phyloP scores from a whole-genome alignment of 2,329 filamentous ascomycete species.

The Ceratocystis cubensis region DNA sequence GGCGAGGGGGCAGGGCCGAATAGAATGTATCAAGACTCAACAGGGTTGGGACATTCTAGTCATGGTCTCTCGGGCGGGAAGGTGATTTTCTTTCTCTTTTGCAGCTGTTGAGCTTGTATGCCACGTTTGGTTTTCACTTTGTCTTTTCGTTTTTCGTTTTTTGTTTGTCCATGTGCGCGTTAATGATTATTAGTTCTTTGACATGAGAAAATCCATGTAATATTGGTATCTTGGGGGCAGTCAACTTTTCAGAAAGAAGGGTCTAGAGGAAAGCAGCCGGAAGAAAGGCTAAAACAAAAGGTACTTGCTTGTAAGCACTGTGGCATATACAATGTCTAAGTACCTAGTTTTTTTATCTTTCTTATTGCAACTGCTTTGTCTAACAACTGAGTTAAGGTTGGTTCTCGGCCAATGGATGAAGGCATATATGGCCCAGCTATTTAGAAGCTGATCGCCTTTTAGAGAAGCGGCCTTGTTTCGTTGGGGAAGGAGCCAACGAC shows the following conservation, averaged over 20 bases:
- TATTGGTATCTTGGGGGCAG: not conserved
- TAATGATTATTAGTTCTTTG: constrained; percentile 19
- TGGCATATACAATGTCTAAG: not conserved
- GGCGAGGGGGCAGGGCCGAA: not conserved
- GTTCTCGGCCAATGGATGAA: not conserved
- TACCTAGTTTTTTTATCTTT: not conserved
- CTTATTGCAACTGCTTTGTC: too few relatives aligned
- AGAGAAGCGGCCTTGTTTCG: not conserved
- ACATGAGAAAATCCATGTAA: not conserved
- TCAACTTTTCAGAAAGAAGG: not conserved
- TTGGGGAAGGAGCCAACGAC: constrained; percentile 16
- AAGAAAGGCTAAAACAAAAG: not conserved
- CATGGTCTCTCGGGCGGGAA: not conserved
- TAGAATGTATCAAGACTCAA: not conserved
- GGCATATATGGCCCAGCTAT: not conserved
- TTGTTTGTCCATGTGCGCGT: constrained; percentile 16
- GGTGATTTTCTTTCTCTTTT: constrained; percentile 10
- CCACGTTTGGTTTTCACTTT: constrained; percentile 8
- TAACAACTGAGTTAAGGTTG: not conserved
- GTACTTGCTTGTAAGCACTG: not conserved
- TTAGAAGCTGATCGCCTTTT: not conserved
- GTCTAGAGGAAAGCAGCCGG: not conserved
- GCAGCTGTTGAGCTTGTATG: constrained; percentile 5
- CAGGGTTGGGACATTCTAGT: constrained; percentile 3
- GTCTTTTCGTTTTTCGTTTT: not conserved